These are phyloP conservation scores for Dictyostelium purpureum DNA, from an alignment of 78 protist species.

Conservation along the genomic window DNA sequence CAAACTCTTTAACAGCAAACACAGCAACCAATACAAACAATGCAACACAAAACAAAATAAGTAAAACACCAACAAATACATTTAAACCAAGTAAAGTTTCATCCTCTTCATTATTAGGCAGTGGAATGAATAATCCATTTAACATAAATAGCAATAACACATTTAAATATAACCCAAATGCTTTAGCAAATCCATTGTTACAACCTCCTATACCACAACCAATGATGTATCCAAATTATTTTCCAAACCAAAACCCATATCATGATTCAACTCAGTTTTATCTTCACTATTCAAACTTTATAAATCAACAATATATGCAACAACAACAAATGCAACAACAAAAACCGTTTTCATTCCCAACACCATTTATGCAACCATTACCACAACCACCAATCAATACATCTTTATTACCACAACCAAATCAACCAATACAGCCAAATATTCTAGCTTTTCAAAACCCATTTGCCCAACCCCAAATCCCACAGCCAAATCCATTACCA, in stretches of 20 bases:
- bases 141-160: background rate
- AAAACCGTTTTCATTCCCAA: background rate
- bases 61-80: background rate
- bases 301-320: background rate
- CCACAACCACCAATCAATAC: background rate
- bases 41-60: background rate
- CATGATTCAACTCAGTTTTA: constrained; percentile 2
- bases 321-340: background rate
- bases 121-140: background rate
- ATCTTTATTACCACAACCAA: background rate
- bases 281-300: background rate
- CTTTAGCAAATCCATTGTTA: background rate
- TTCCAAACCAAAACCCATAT: background rate
- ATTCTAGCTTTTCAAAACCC: too few relatives aligned
- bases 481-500: background rate
- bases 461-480: background rate
- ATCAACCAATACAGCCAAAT: background rate
- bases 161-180: background rate
- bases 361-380: background rate
- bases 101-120: background rate
- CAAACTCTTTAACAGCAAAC: too few relatives aligned
- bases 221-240: background rate
- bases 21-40: background rate
- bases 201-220: background rate
- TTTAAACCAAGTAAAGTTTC: background rate